Conservation (phyloP, 768 basidiomycete species). For the Rhodocollybia butyracea region DNA sequence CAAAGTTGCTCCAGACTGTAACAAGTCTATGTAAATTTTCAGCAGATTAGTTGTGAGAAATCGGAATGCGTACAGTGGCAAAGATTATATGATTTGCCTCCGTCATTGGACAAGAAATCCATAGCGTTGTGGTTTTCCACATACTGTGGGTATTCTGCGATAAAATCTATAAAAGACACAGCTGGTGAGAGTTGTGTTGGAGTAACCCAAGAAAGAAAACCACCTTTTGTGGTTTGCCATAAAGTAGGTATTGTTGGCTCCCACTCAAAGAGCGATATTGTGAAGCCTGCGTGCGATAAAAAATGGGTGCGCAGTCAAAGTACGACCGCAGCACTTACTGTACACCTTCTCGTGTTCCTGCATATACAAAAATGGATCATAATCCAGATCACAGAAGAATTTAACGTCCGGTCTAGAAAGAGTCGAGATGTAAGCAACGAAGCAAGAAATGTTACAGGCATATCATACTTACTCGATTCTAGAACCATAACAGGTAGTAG, state of each 20-base stretch:
- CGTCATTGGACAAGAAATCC: constrained; percentile 69
- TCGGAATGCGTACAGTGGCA: constrained; percentile 53
- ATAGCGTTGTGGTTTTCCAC: constrained; percentile 65
- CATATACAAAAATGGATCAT: constrained; percentile 64
- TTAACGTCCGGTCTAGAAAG: constrained; percentile 64
- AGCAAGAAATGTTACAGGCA: not conserved
- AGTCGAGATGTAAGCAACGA: not conserved
- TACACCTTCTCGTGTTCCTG: constrained; percentile 51
- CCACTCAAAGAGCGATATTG: constrained; percentile 76
- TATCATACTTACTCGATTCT: constrained; percentile 77
- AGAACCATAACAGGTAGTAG: constrained; percentile 6
- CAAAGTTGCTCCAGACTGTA: constrained; percentile 87
- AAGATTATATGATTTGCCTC: constrained; percentile 62
- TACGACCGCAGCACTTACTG: constrained; percentile 24
- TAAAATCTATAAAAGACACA: constrained; percentile 51
- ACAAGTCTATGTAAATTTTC: not conserved
- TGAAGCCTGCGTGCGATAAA: constrained; percentile 52
- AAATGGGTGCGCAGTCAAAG: not conserved
- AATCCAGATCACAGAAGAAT: constrained; percentile 57
- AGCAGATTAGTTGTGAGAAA: not conserved
- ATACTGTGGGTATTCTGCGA: constrained; percentile 56
- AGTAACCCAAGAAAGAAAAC: not conserved
- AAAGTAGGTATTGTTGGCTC: constrained; percentile 76
- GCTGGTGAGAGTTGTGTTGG: too few relatives aligned
- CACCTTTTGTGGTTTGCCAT: constrained; percentile 74